phyloP scores from a whole-genome alignment of 108 stramenopile species.

The Pseudonitzschia multiseries region DNA sequence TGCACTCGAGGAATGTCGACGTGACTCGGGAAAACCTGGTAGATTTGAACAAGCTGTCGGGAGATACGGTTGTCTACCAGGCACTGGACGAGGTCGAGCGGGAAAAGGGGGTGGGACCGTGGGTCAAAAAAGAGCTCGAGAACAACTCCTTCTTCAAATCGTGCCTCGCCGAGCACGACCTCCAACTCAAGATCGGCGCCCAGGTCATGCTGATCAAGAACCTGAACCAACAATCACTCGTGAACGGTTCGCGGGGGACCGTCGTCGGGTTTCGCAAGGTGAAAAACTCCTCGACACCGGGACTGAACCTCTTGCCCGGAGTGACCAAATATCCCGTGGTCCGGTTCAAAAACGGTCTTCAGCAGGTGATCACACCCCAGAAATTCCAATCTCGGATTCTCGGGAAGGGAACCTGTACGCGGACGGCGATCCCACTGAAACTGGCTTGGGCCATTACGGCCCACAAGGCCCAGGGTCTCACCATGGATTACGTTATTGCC shows the following conservation, averaged over 20 bases:
- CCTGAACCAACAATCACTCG: slow-evolving; percentile 43
- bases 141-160: slow-evolving; percentile 35
- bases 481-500: slow-evolving; percentile 73
- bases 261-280: slow-evolving; percentile 55
- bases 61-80: slow-evolving; percentile 39
- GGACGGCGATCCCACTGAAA: slow-evolving; percentile 64
- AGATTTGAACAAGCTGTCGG: slow-evolving; percentile 54
- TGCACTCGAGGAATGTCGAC: slow-evolving; percentile 69
- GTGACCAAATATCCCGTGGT: slow-evolving; percentile 41
- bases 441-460: slow-evolving; percentile 81
- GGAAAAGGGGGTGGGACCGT: slow-evolving; percentile 33
- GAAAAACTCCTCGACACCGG: background rate
- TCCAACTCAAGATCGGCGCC: slow-evolving; percentile 64
- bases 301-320: slow-evolving; percentile 31
- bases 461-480: slow-evolving; percentile 81
- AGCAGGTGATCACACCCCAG: slow-evolving; percentile 22
- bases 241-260: slow-evolving; percentile 77
- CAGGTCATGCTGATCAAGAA: slow-evolving; percentile 91
- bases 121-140: slow-evolving; percentile 34
- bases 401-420: slow-evolving; percentile 40
- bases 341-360: slow-evolving; percentile 40
- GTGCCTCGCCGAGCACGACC: slow-evolving; percentile 42
- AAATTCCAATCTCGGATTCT: slow-evolving; percentile 34
- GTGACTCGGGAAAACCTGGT: slow-evolving; percentile 70
- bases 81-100: slow-evolving; percentile 53